Base-by-base conservation (phyloP, 2,329 filamentous ascomycete species). In the Fusarium algeriense region DNA sequence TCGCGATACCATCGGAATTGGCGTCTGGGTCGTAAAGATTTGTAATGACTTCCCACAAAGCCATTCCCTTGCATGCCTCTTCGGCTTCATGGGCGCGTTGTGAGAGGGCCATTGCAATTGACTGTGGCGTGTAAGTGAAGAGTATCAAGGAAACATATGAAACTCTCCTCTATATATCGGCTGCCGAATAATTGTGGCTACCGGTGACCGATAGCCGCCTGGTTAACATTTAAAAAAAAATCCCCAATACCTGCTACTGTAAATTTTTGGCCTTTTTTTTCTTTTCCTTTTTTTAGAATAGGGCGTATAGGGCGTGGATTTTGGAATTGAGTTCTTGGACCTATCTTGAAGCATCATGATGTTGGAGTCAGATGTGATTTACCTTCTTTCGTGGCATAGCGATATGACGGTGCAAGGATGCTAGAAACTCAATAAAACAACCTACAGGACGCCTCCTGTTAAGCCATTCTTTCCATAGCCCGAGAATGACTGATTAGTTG, bases 1-100 rank as follows among this genome's bases (percentile, higher is more conserved):
- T 86, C 35, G 87, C 77, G 64, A 83, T 86, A 30, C 86, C 86
- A 17, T 77, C 69, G 0, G 83, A 81, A 55, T 85, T 85, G 6
- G 75, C 70, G 6, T 73, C 50, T 1, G 82, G 80, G 57, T 85
- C 70, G 79, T 82, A 88, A 9, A 82, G 75, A 66, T 88, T 80
- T 11, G 77, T 74, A 43, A 87, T 75, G 41, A 87, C 79, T 14
- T 84, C 79, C 82, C 84, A 85, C 61, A 85, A 64, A 23, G 75
- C 58, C 71, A 77, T 48, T 17, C 64, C 72, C 54, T 73, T 70
- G 53, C 74, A 73, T 8, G 79, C 73, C 60, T 75, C 69, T 15
- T 77, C 73, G 32, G 79, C 73, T 23, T 75, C 66, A 12, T 68
- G 62, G 26, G 80, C 80, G 20, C 79, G 78, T 7, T 48, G 67